These are phyloP conservation scores for Colletotrichum sp. DNA, from an alignment of 2,329 filamentous ascomycete genomes.

Conservation along the genomic window DNA sequence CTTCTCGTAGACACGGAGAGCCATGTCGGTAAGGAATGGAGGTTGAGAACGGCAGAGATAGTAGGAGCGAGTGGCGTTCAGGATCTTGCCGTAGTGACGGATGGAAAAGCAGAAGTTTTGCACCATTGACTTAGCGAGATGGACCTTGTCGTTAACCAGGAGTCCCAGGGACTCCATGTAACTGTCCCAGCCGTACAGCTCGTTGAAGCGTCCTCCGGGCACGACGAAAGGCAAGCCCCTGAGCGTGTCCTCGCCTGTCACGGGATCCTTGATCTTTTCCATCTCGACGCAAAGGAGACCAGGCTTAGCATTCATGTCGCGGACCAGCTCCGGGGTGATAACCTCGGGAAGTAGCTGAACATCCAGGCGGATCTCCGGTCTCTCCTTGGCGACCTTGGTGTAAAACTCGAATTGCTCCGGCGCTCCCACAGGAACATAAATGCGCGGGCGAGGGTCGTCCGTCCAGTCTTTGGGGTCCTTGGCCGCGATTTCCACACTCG, in stretches of 20 bases:
- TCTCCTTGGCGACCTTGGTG: conserved; percentile 74
- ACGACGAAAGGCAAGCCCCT: conserved; percentile 94
- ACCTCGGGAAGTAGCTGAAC: conserved; percentile 79
- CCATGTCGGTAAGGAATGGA: conserved; percentile 97
- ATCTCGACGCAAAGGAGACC: conserved; percentile 90
- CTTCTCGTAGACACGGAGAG: conserved; percentile 88
- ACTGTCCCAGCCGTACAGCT: conserved; percentile 98
- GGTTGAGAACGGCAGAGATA: conserved; percentile 95
- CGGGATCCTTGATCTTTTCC: conserved; percentile 73
- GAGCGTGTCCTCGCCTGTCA: conserved; percentile 72
- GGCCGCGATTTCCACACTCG: conserved; percentile 84
- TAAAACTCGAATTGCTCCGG: conserved; percentile 94
- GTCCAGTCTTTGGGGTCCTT: conserved; percentile 97
- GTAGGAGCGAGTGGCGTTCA: conserved; percentile 96
- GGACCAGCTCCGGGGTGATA: conserved; percentile 81
- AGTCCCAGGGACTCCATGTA: conserved; percentile 97
- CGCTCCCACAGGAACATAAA: conserved; percentile 86
- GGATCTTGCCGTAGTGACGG: conserved; percentile 96
- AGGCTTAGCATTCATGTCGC: conserved; percentile 84
- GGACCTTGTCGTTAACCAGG: conserved; percentile 81
- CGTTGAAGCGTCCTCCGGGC: conserved; percentile 95
- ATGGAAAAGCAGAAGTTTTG: conserved; percentile 98
- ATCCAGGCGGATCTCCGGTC: conserved; percentile 85
- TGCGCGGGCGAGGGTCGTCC: conserved; percentile 82
- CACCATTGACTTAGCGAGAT: conserved; percentile 94